A percentile compares a stretch with the other conserved stretches of the same genome.
phyloP scores from a whole-genome alignment of 768 basidiomycete species.

The Lentinula edodes region DNA sequence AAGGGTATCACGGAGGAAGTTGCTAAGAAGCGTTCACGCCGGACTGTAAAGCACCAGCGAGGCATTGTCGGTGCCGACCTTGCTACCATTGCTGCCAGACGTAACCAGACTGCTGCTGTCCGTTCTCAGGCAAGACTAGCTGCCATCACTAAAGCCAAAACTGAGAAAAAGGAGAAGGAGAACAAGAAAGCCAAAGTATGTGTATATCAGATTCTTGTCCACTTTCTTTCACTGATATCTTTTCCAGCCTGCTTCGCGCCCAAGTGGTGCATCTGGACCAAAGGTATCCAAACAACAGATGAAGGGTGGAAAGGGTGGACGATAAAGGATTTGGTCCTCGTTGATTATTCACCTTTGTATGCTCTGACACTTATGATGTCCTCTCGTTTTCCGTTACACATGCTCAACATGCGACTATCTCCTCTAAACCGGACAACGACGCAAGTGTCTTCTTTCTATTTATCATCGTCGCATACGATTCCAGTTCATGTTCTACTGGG shows the following conservation, averaged over 20 bases:
- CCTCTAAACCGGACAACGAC: no score
- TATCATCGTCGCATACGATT: no score
- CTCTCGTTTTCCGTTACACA: neutral
- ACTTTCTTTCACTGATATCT: neutral
- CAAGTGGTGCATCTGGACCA: constrained; percentile 54
- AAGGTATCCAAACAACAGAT: constrained; percentile 95
- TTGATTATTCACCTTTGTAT: constrained; percentile 2
- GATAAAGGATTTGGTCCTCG: constrained; percentile 35
- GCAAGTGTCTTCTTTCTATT: no score
- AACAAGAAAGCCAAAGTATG: constrained; percentile 80
- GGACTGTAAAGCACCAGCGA: constrained; percentile 96
- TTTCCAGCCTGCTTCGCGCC: constrained; percentile 47
- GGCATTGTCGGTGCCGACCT: constrained; percentile 98
- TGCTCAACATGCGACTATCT: neutral
- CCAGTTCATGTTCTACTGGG: no score
- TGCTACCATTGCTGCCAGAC: constrained; percentile 82
- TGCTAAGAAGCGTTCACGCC: constrained; percentile 96
- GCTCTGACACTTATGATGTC: neutral
- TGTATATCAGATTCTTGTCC: constrained; percentile 8
- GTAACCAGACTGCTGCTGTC: constrained; percentile 86
- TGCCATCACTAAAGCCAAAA: constrained; percentile 92
- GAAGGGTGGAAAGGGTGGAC: constrained; percentile 83
- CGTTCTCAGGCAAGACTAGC: constrained; percentile 75
- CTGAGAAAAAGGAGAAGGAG: constrained; percentile 96
- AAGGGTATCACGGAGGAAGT: constrained; percentile 99